Conservation (phyloP, 2,329 filamentous ascomycete species). For the Cadophora malorum region DNA sequence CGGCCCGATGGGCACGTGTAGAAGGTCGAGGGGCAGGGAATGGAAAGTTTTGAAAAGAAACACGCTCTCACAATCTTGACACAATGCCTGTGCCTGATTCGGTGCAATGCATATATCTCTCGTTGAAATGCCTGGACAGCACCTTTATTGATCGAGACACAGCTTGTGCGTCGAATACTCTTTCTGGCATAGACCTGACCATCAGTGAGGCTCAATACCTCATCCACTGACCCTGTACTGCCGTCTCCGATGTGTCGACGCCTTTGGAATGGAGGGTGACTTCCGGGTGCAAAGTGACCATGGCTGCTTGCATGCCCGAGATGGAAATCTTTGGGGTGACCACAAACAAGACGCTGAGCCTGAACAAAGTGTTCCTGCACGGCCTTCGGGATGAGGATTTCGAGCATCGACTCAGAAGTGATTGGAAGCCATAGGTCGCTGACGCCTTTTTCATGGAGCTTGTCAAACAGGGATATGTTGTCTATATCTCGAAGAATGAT, state of each 20-base stretch:
- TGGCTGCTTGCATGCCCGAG: constrained; percentile 2
- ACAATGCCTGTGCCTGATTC: constrained; percentile 17
- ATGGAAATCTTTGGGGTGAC: constrained; percentile 3
- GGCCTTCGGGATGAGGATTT: not conserved
- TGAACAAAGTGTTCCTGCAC: constrained; percentile 1
- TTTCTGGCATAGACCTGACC: constrained; percentile 17
- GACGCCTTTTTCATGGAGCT: not conserved
- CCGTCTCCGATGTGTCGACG: constrained; percentile 13
- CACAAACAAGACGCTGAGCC: constrained; percentile 16
- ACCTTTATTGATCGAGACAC: constrained; percentile 2
- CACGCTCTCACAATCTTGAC: constrained; percentile 13
- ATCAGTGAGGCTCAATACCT: constrained; percentile 13
- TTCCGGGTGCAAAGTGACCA: not conserved
- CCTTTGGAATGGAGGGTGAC: constrained; percentile 13
- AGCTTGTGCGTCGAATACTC: constrained; percentile 10
- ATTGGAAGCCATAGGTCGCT: constrained; percentile 20
- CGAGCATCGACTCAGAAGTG: constrained; percentile 12
- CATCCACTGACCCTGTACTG: constrained; percentile 8
- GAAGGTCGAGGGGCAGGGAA: too few species aligned
- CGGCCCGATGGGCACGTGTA: not conserved
- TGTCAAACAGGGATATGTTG: constrained; percentile 6
- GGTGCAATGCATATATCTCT: constrained; percentile 15
- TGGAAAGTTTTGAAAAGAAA: not conserved
- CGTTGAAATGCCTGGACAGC: constrained; percentile 9
- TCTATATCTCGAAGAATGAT: constrained; percentile 17